A percentile compares a stretch with the other conserved stretches of the same genome.
phyloP scores from a whole-genome alignment of 257 asterid genomes.

The Galeopsis tetrahit region DNA sequence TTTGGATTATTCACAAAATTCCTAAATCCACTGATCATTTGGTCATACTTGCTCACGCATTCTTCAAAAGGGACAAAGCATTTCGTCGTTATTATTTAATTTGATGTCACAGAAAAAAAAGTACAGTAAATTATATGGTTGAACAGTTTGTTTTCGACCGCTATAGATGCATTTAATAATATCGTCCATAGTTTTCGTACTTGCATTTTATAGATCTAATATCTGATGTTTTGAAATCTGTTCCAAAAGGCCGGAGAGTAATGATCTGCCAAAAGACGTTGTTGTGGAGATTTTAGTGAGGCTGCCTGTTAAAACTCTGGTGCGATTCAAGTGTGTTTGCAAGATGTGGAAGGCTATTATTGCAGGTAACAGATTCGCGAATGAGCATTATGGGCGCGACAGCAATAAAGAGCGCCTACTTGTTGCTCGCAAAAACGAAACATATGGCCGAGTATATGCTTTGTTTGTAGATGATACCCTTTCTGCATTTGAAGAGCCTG shows the following conservation, averaged over 20 bases:
- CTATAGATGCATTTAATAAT: too few relatives aligned
- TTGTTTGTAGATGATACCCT: constrained; percentile 34
- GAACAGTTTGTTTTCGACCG: too few relatives aligned
- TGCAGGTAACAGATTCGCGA: constrained; percentile 33
- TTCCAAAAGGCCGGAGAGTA: constrained; percentile 21
- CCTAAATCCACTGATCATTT: too few relatives aligned
- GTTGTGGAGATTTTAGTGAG: constrained; percentile 39
- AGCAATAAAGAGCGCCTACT: constrained; percentile 40
- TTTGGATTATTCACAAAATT: too few relatives aligned
- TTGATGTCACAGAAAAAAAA: too few relatives aligned
- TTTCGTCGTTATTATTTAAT: too few relatives aligned
- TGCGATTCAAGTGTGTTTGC: constrained; percentile 46
- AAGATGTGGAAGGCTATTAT: constrained; percentile 47
- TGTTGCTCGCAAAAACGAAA: background rate
- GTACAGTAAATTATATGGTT: too few relatives aligned
- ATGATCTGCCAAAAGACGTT: constrained; percentile 39
- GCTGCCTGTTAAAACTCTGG: constrained; percentile 44
- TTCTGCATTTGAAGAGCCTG: constrained; percentile 37
- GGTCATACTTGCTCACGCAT: too few relatives aligned
- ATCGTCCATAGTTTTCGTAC: too few relatives aligned
- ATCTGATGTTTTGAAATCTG: background rate
- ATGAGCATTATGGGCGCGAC: constrained; percentile 34
- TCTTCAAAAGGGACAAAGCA: too few relatives aligned
- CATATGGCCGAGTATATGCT: constrained; percentile 24
- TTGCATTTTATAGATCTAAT: background rate